Evolutionary conservation across 805 yeast genomes (phyloP), one percentile per base, ranked within the genome.

Genomic region (Metschnikowia gruessii): DNA sequence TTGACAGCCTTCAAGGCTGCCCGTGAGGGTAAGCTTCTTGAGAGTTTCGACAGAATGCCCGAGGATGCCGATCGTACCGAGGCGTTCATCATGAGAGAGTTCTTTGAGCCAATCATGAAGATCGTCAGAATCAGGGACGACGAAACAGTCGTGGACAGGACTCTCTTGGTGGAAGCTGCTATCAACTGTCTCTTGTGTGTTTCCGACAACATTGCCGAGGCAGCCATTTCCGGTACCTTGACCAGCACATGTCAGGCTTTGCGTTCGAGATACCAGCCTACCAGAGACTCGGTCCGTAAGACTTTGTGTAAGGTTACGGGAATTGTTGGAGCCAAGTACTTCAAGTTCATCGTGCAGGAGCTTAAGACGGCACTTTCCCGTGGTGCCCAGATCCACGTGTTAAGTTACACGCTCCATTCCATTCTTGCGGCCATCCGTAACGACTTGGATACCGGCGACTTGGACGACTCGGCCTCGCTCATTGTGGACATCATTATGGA

Each of bases 361-460:
- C 74, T 94, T 58, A 82, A 79, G 53, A 67, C 84, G 16, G 95
- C 97, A 0, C 72, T 92, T 44, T 76, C 84, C 4, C 75, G 95
- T 60, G 99, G 99, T 21, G 87, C 96, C 12, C 98, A 94, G 62
- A 79, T 90, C 43, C 99, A 94, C 66, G 89, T 94, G 48, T 77
- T 94, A 56, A 89, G 97, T 59, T 94, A 72, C 66, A 87, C 97
- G 1, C 79, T 88, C 4, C 97, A 94, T 64, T 73, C 82, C 40
- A 66, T 92, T 32, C 65, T 94, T 43, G 77, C 78, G 1, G 74
- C 80, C 8, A 66, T 87, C 53, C 63, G 69, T 5, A 71, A 65
- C 4, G 50, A 54, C 4, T 64, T 87, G 36, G 48, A 59, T 0
- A 85, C 79, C 53, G 95, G 96, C 7, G 95, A 87, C 49, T 68